phyloP scores from a whole-genome alignment of 768 basidiomycete species.

The Candolleomyces aberdarensis region DNA sequence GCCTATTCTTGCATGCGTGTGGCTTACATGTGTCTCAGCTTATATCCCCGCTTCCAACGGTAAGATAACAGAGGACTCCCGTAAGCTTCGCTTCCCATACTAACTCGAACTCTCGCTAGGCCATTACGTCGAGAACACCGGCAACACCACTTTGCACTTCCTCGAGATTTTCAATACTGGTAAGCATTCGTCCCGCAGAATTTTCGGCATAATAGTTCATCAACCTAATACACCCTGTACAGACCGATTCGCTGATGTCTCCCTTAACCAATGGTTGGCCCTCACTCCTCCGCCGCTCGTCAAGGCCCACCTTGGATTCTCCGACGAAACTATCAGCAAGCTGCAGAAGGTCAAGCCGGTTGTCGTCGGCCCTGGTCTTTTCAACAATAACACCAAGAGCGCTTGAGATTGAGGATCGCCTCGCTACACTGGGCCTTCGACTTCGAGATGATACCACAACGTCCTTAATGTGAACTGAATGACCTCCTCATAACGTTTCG shows the following conservation, averaged over 20 bases:
- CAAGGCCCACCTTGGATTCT: constrained; percentile 37
- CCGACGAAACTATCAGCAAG: constrained; percentile 28
- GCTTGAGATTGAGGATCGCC: too few species aligned
- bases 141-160: constrained; percentile 45
- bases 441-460: too few species aligned
- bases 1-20: background rate
- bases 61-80: constrained; percentile 19
- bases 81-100: background rate
- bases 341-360: constrained; percentile 37
- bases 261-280: constrained; percentile 35
- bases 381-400: too few species aligned
- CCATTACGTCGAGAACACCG: constrained; percentile 54
- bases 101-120: constrained; percentile 20
- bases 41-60: constrained; percentile 60
- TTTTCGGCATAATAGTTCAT: too few species aligned
- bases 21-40: constrained; percentile 24
- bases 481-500: too few species aligned
- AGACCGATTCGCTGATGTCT: constrained; percentile 17
- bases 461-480: too few species aligned
- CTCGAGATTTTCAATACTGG: constrained; percentile 43
- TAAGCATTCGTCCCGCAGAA: background rate
- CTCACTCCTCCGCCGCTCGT: constrained; percentile 40
- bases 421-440: too few species aligned
- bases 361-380: constrained; percentile 24
- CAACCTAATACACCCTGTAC: background rate